Evolutionary conservation across 2,329 filamentous ascomycete genomes (phyloP), one percentile per base, ranked within the genome.

Genomic region (Aspergillus pseudonomiae): DNA sequence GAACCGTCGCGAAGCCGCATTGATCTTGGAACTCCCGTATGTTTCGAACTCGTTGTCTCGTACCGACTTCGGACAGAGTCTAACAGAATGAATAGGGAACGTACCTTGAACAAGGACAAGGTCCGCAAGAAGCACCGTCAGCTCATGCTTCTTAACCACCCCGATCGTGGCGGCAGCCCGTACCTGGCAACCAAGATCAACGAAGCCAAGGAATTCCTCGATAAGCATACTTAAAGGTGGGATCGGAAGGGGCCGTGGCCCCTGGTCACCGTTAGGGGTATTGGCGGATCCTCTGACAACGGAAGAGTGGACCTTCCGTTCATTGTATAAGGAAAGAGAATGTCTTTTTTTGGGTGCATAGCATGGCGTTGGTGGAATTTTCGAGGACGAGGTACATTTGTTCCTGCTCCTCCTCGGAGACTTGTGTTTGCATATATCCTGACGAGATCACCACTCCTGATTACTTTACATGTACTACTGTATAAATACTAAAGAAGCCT

Each of bases 121-220:
- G 84, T 99, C 73, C 92, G 95, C 77, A 97, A 97, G 82, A 93
- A 94, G 71, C 95, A 99, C 81, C 90, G 95, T 68, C 93, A 90
- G 60, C 88, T 98, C 70, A 99, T 99, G 94, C 88, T 99, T 62
- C 85, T 97, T 69, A 99, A 99, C 84, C 95, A 99, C 79, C 95
- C 95, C 67, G 95, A 99, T 84, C 91, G 95, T 75, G 95, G 95
- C 69, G 95, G 95, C 45, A 97, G 93, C 76, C 95, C 95, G 9
- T 99, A 98, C 77, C 83, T 99, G 52, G 95, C 95, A 16, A 97
- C 94, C 60, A 99, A 99, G 80, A 91, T 99, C 77, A 99, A 99
- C 81, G 95, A 99, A 79, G 95, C 95, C 45, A 99, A 99, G 80
- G 94, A 98, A 78, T 88, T 98, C 67, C 78, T 99, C 70, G 95